Evolutionary conservation across 306 rosid species (phyloP).

Genomic region (Pachyrhizus erosus): DNA sequence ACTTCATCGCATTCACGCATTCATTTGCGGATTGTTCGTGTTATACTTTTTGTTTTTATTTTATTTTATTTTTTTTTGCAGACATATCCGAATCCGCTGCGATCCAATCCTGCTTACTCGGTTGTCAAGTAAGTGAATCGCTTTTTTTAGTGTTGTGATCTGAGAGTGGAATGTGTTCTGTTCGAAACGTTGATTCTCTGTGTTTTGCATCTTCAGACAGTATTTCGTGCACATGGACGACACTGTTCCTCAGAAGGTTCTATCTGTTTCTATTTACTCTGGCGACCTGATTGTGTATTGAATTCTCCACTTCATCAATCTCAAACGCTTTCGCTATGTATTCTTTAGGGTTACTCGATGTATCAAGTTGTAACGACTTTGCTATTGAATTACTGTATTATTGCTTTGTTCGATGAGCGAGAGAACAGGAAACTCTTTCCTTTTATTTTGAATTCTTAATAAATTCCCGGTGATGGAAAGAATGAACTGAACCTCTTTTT

Average conservation of each 20-base stretch:
- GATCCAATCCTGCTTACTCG: conserved; percentile 94
- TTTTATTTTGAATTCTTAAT: background rate
- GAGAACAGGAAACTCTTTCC: background rate
- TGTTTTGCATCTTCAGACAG: conserved; percentile 61
- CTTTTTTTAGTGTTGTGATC: background rate
- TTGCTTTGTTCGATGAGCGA: background rate
- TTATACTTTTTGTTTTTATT: conserved; percentile 2
- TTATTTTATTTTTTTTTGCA: conserved; percentile 45
- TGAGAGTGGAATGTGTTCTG: conserved; percentile 26
- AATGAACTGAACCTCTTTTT: background rate
- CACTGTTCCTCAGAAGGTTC: conserved; percentile 78
- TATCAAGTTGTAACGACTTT: background rate
- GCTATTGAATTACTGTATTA: background rate
- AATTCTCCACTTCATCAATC: background rate
- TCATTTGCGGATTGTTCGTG: background rate
- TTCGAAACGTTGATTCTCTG: conserved; percentile 28
- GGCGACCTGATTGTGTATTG: conserved; percentile 21
- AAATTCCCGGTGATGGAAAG: background rate
- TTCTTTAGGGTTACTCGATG: conserved; percentile 17
- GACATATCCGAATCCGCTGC: conserved; percentile 86
- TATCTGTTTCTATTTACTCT: background rate
- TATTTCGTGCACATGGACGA: conserved; percentile 92
- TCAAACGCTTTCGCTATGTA: background rate
- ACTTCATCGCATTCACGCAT: conserved; percentile 20
- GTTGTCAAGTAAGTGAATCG: conserved; percentile 79